A percentile compares a stretch with the other conserved stretches of the same genome.
Evolutionary conservation across 2,329 filamentous ascomycete species (phyloP).

Genomic region (Nemania bipapillata): DNA sequence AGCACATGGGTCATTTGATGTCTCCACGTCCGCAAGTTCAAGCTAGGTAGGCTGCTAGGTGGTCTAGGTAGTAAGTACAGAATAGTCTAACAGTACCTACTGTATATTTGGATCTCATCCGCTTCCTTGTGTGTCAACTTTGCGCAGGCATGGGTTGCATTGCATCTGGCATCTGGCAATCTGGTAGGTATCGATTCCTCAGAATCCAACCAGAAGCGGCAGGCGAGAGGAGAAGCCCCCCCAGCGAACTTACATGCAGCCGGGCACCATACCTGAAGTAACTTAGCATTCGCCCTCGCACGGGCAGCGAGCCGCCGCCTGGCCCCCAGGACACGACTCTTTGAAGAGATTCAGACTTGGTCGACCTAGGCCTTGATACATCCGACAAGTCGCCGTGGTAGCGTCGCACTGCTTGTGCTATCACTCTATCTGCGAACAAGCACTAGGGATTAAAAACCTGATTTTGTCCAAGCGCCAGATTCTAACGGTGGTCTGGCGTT

Average conservation of each 20-base stretch:
- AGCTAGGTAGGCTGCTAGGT: neutral
- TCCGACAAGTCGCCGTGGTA: conserved; percentile 27
- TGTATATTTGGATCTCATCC: too few relatives aligned
- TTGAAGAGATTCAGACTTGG: neutral
- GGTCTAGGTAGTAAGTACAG: neutral
- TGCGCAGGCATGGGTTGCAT: conserved; percentile 7
- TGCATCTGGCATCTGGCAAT: neutral
- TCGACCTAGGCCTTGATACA: neutral
- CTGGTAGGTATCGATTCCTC: neutral
- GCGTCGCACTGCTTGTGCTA: conserved; percentile 18
- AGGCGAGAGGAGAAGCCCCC: conserved; percentile 18
- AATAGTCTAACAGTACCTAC: too few relatives aligned
- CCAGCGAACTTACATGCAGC: conserved; percentile 5
- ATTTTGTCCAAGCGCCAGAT: neutral
- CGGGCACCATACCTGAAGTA: neutral
- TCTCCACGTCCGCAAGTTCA: conserved; percentile 1
- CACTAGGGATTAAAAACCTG: conserved; percentile 7
- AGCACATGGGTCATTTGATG: conserved; percentile 15
- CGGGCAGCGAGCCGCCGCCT: conserved; percentile 12
- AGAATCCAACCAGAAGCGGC: conserved; percentile 12
- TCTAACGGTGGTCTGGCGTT: too few relatives aligned
- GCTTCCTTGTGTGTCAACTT: too few relatives aligned
- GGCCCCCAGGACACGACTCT: neutral
- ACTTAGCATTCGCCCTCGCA: neutral
- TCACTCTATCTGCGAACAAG: conserved; percentile 17